phyloP scores from a whole-genome alignment of 768 basidiomycete genomes.

The Galerina marginata region DNA sequence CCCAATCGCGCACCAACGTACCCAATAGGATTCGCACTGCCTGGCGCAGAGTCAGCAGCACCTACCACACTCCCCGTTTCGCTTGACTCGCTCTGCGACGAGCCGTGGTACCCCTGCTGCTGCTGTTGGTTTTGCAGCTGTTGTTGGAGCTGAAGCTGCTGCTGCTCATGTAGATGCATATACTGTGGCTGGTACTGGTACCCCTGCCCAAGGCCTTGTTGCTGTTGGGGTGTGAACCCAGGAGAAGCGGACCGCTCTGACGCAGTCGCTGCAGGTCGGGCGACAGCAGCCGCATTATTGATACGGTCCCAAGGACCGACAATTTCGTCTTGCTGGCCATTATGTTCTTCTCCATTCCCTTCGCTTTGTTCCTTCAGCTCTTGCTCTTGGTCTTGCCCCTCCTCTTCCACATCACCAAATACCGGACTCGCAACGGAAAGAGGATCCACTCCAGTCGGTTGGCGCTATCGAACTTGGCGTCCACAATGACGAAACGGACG shows the following conservation, averaged over 20 bases:
- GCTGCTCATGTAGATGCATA: constrained; percentile 16
- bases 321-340: constrained; percentile 31
- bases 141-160: constrained; percentile 13
- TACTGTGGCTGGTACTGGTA: constrained; percentile 12
- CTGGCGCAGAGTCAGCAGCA: background rate
- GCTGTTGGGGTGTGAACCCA: constrained; percentile 14
- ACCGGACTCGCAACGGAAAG: constrained; percentile 28
- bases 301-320: constrained; percentile 53
- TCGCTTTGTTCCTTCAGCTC: background rate
- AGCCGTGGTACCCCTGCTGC: constrained; percentile 13
- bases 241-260: constrained; percentile 46
- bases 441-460: constrained; percentile 18
- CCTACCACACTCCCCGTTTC: constrained; percentile 22
- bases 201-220: constrained; percentile 7
- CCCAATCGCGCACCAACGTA: constrained; percentile 22
- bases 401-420: constrained; percentile 15
- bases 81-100: constrained; percentile 23
- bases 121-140: constrained; percentile 16
- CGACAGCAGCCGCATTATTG: constrained; percentile 17
- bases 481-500: constrained; percentile 10
- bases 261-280: constrained; percentile 3
- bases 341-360: background rate
- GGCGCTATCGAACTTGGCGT: constrained; percentile 5
- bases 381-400: constrained; percentile 6
- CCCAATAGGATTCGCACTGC: constrained; percentile 16